Evolutionary conservation across 1,284 basidiomycete genomes (phyloP), one percentile per base, ranked within the genome.

Genomic region (Ustilago xerochloae): DNA sequence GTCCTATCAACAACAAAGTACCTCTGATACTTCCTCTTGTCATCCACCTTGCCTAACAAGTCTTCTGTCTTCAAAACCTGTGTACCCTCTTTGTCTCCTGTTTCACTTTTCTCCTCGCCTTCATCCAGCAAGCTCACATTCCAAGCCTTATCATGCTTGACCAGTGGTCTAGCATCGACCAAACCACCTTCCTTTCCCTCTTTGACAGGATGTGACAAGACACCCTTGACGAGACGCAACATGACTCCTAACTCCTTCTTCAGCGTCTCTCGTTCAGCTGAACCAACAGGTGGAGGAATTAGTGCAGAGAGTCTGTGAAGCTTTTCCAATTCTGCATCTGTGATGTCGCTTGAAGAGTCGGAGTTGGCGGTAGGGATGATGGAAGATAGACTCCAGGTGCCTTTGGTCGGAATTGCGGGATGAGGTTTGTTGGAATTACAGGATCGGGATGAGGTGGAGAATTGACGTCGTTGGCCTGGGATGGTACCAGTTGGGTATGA

Each of bases 281-380:
- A 7, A 0, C 15, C n/a, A 0, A 39, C 8, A 0, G 78, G 78
- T 8, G 65, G 47, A 0, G 41, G 2, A 2, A 60, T 26, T 8
- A 80, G 41, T 7, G 74, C 77, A 4, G 67, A 50, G 0, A 80
- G 48, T 10, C 54, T 39, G 43, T 77, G 71, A 30, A 80, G 53
- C 30, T 72, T 68, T 12, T 58, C 59, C 22, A 80, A 33, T 38
- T 69, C 29, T 1, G 22, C 55, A 16, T 65, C 60, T n/a, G 52
- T 63, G 0, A 75, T 12, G 16, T 38, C 13, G 18, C 36, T 32
- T 9, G 39, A 22, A 8, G 9, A 12, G 1, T 12, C 0, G 26
- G 45, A 24, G 50, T n/a, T 4, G 15, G 47, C 16, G 8, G 51
- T n/a, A n/a, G 39, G 8, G 41, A 68, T 30, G 18, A 54, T 3